phyloP scores from a whole-genome alignment of 2,329 filamentous ascomycete species.

The Pseudocercospora musae region DNA sequence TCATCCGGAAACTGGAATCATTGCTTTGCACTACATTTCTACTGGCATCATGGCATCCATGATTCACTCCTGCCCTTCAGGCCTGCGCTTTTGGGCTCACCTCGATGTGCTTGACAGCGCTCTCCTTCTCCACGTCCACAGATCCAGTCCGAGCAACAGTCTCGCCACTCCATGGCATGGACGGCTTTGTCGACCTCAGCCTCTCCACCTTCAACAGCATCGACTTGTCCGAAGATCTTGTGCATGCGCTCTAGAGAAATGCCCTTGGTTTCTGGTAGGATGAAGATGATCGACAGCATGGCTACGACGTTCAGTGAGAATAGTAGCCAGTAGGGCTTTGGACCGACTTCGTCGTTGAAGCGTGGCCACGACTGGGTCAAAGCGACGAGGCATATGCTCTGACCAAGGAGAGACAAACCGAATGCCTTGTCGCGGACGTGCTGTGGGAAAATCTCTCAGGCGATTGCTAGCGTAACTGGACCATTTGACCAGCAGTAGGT shows the following conservation, averaged over 20 bases:
- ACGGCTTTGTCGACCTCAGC: constrained; percentile 25
- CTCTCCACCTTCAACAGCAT: constrained; percentile 40
- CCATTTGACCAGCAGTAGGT: constrained; percentile 45
- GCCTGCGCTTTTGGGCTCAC: background rate
- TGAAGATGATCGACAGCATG: constrained; percentile 58
- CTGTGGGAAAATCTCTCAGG: constrained; percentile 42
- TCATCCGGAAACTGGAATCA: background rate
- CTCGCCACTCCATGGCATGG: constrained; percentile 7
- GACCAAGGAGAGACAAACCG: constrained; percentile 36
- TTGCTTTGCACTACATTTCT: background rate
- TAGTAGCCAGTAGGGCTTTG: constrained; percentile 41
- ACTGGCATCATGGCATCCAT: background rate
- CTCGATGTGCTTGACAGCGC: constrained; percentile 13
- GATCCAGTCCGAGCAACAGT: background rate
- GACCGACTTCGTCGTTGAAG: constrained; percentile 40
- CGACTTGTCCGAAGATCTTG: constrained; percentile 33
- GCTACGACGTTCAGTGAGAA: constrained; percentile 40
- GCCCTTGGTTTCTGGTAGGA: constrained; percentile 68
- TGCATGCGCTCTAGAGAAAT: constrained; percentile 30
- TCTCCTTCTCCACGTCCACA: constrained; percentile 14
- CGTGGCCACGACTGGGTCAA: constrained; percentile 43
- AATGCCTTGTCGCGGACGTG: constrained; percentile 43
- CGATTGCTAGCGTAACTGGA: constrained; percentile 39
- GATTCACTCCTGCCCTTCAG: background rate
- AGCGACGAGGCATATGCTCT: constrained; percentile 40